Evolutionary conservation across 805 yeast genomes (phyloP).

Genomic region (Ascoidea asiatica): DNA sequence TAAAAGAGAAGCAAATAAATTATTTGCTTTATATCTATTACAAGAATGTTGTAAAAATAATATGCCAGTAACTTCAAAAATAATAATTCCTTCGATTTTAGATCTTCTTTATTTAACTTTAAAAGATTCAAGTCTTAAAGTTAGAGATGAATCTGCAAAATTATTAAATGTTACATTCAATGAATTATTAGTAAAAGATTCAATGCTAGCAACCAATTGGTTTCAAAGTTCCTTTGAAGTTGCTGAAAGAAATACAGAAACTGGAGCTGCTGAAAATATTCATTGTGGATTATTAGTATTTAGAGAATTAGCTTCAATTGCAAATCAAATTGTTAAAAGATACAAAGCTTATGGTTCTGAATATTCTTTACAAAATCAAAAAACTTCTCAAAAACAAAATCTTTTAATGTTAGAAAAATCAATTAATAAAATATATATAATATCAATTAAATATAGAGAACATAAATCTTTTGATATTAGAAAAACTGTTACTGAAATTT

Average conservation of each 20-base stretch:
- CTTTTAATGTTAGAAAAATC: slow-evolving; percentile 3
- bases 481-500: slow-evolving; percentile 69
- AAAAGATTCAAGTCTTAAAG: slow-evolving; percentile 4
- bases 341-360: not conserved
- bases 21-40: slow-evolving; percentile 5
- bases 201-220: not conserved
- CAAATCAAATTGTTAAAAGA: not conserved
- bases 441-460: slow-evolving; percentile 42
- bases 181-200: slow-evolving; percentile 24
- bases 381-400: not conserved
- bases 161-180: slow-evolving; percentile 24
- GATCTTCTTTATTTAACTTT: slow-evolving; percentile 2
- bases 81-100: slow-evolving; percentile 4
- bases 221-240: slow-evolving; percentile 3
- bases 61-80: slow-evolving; percentile 5
- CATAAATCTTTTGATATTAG: slow-evolving; percentile 66
- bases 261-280: slow-evolving; percentile 4
- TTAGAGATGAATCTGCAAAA: slow-evolving; percentile 9
- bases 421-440: slow-evolving; percentile 6
- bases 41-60: slow-evolving; percentile 7
- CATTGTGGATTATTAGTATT: slow-evolving; percentile 8
- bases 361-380: not conserved
- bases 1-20: slow-evolving; percentile 6
- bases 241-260: slow-evolving; percentile 5
- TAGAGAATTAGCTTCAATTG: slow-evolving; percentile 4